A percentile compares a stretch with the other conserved stretches of the same genome.
Evolutionary conservation across 1,139 yeast species (phyloP).

Genomic region (Zygoascus sp.): DNA sequence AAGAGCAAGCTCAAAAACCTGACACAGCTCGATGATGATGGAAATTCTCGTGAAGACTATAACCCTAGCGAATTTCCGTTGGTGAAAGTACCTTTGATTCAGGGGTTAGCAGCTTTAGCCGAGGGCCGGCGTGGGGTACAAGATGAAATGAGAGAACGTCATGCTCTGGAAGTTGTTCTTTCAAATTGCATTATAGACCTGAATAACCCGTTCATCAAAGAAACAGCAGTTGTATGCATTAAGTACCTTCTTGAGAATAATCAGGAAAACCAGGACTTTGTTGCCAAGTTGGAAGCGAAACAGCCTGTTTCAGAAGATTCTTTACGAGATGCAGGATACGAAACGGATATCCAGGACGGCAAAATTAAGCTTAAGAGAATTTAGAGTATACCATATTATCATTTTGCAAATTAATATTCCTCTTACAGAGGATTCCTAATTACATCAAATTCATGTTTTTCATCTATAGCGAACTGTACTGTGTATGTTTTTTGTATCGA

Average conservation of each 20-base stretch:
- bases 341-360: constrained; percentile 54
- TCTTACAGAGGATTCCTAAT: too few relatives aligned
- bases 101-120: constrained; percentile 35
- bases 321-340: constrained; percentile 54
- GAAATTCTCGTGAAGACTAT: constrained; percentile 11
- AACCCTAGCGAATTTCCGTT: constrained; percentile 30
- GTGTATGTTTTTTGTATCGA: too few relatives aligned
- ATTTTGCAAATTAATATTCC: neutral
- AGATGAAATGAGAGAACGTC: constrained; percentile 58
- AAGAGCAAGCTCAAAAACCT: constrained; percentile 26
- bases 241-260: constrained; percentile 64
- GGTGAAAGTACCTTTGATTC: constrained; percentile 30
- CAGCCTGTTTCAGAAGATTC: constrained; percentile 48
- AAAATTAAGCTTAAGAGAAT: constrained; percentile 40
- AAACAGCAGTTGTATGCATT: constrained; percentile 74
- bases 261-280: constrained; percentile 64
- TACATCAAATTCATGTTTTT: too few relatives aligned
- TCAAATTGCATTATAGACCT: constrained; percentile 84
- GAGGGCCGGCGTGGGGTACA: constrained; percentile 54
- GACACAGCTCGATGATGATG: neutral
- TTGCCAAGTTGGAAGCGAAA: constrained; percentile 58
- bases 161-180: constrained; percentile 66
- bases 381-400: neutral
- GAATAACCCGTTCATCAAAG: constrained; percentile 83
- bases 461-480: neutral